phyloP scores from a whole-genome alignment of 106 monocot genomes.

The Xerophyta viscosa region DNA sequence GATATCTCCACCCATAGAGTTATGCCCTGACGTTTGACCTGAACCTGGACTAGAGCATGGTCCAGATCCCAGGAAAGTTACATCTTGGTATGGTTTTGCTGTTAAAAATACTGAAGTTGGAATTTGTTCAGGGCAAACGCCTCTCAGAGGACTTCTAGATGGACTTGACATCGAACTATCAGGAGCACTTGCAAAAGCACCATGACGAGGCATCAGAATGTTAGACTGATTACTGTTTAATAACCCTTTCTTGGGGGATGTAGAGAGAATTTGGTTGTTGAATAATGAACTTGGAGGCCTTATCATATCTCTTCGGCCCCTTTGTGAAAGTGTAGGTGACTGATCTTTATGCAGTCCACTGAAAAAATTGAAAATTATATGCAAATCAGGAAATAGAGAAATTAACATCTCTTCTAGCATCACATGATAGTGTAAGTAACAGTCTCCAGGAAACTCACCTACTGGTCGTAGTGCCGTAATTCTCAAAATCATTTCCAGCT shows the following conservation, averaged over 20 bases:
- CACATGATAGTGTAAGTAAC: not conserved
- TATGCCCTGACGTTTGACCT: constrained; percentile 95
- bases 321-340: constrained; percentile 17
- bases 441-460: constrained; percentile 25
- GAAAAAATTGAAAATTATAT: constrained; percentile 7
- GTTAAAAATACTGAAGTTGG: constrained; percentile 63
- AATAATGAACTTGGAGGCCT: constrained; percentile 21
- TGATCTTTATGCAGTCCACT: constrained; percentile 46
- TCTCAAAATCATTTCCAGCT: constrained; percentile 60
- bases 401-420: not conserved
- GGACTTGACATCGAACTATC: constrained; percentile 97
- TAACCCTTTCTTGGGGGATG: constrained; percentile 42
- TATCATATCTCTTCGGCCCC: constrained; percentile 28
- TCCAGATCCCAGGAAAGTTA: constrained; percentile 77
- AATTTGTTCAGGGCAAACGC: constrained; percentile 72
- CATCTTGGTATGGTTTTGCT: constrained; percentile 53
- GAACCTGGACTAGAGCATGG: constrained; percentile 98
- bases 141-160: constrained; percentile 75
- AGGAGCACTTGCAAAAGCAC: constrained; percentile 72
- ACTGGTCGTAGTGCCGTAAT: constrained; percentile 12
- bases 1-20: constrained; percentile 88
- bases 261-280: constrained; percentile 30
- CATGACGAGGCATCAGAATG: constrained; percentile 27
- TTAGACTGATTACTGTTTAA: constrained; percentile 22
- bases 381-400: not conserved